Conservation (phyloP, 2,329 filamentous ascomycete species). For the Elsinoe fawcettii region DNA sequence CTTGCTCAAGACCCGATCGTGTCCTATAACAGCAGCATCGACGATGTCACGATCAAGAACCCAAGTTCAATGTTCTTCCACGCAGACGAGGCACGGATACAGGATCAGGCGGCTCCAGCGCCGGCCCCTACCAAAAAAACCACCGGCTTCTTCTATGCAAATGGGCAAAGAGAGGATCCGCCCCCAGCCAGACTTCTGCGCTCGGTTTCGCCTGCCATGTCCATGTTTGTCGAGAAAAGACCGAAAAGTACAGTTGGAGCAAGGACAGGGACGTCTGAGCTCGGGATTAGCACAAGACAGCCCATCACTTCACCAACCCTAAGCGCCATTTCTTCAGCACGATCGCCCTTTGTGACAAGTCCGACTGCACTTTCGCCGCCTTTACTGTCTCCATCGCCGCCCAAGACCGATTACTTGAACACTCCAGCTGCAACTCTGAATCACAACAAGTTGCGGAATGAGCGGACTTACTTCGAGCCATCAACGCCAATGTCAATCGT, state of each 20-base stretch:
- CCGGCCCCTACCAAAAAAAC: constrained; percentile 38
- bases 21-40: constrained; percentile 30
- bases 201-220: constrained; percentile 31
- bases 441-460: not conserved
- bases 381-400: constrained; percentile 37
- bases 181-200: constrained; percentile 27
- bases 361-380: constrained; percentile 13
- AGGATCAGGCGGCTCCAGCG: constrained; percentile 24
- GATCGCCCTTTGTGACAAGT: constrained; percentile 28
- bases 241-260: not conserved
- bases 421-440: constrained; percentile 6
- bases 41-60: constrained; percentile 15
- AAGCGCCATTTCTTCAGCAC: constrained; percentile 22
- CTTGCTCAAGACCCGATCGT: constrained; percentile 23
- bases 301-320: constrained; percentile 29
- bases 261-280: constrained; percentile 8
- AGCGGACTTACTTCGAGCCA: not conserved
- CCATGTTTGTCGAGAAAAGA: constrained; percentile 13
- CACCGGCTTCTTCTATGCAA: constrained; percentile 45
- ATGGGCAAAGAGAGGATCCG: constrained; percentile 38
- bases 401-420: constrained; percentile 32
- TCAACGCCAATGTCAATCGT: not conserved
- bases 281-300: constrained; percentile 21
- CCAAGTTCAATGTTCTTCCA: constrained; percentile 74
- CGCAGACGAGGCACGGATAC: constrained; percentile 63